Evolutionary conservation across 1,284 basidiomycete species (phyloP), one percentile per base, ranked within the genome.

Genomic region (Hymenochaete sp.): DNA sequence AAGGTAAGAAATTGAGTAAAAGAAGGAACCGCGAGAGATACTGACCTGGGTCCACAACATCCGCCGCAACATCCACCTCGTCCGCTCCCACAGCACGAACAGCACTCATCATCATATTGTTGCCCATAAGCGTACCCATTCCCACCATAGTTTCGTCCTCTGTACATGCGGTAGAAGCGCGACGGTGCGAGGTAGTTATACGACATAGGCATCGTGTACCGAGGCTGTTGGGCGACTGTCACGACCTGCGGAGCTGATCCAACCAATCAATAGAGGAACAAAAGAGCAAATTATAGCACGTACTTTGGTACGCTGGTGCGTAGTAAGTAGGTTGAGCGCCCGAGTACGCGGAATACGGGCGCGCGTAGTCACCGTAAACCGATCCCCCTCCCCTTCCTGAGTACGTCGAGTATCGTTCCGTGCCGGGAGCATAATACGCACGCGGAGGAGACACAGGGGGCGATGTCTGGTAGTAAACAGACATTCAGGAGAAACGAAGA

Each of bases 391-490:
- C 38, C 6, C 21, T 16, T 16, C 25, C 21, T 5, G 9, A 26
- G 18, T 31, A 42, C 6, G 28, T 24, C 22, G 43, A 37, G n/a
- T 32, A 28, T 18, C 32, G 39, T n/a, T 27, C 21, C 16, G 45
- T 28, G 22, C 32, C 22, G 14, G 25, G 9, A 13, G 40, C 32
- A 29, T 42, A 47, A 21, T 47, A 47, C 9, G 40, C 14, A 14
- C 45, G 45, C n/a, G 45, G 32, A 3, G 45, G 45, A 22, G 45
- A 36, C 11, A 19, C 32, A 5, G 35, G 26, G 4, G 45, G 45
- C 6, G 39, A 36, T 13, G 45, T 42, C 32, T 47, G 45, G 40
- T 47, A 47, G 33, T 42, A 47, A 14, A 47, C 45, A 5, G 45
- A 47, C 45, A 47, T 47, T 4, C 29, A 38, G 11, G 22, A 29